A percentile compares a stretch with the other conserved stretches of the same genome.
These are phyloP conservation scores for Skeletonema costatum DNA, from an alignment of 108 stramenopile genomes.

Conservation along the genomic window DNA sequence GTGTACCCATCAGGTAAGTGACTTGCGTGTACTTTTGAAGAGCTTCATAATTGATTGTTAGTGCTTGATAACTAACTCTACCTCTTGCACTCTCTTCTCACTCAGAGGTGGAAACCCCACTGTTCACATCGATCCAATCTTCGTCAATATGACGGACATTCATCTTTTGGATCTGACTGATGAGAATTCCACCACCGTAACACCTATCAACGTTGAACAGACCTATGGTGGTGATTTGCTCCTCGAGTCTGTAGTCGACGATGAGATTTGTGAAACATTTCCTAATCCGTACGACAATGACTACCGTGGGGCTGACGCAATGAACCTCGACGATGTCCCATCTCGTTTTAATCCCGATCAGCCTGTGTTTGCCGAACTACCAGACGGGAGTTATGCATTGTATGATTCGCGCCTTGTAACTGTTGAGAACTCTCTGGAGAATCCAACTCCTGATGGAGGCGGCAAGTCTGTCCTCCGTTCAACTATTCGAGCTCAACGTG, in stretches of 20 bases:
- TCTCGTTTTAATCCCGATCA: conserved; percentile 37
- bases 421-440: conserved; percentile 39
- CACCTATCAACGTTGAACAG: conserved; percentile 32
- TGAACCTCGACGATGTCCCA: conserved; percentile 32
- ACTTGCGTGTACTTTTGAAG: not conserved
- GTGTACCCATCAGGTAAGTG: not conserved
- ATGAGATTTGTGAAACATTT: conserved; percentile 35
- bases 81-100: not conserved
- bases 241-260: conserved; percentile 29
- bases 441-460: conserved; percentile 45
- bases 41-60: conserved; percentile 16
- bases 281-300: conserved; percentile 50
- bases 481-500: conserved; percentile 16
- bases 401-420: conserved; percentile 44
- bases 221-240: conserved; percentile 41
- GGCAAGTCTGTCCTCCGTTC: conserved; percentile 36
- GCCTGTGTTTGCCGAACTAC: conserved; percentile 35
- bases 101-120: conserved; percentile 41
- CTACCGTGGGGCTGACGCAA: conserved; percentile 37
- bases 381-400: conserved; percentile 33
- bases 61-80: not conserved
- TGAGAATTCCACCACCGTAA: conserved; percentile 11
- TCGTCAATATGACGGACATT: conserved; percentile 32
- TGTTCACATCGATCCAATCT: conserved; percentile 41
- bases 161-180: conserved; percentile 35